A percentile compares a stretch with the other conserved stretches of the same genome.
phyloP scores from a whole-genome alignment of 805 yeast genomes.

The Ogataea angusta region DNA sequence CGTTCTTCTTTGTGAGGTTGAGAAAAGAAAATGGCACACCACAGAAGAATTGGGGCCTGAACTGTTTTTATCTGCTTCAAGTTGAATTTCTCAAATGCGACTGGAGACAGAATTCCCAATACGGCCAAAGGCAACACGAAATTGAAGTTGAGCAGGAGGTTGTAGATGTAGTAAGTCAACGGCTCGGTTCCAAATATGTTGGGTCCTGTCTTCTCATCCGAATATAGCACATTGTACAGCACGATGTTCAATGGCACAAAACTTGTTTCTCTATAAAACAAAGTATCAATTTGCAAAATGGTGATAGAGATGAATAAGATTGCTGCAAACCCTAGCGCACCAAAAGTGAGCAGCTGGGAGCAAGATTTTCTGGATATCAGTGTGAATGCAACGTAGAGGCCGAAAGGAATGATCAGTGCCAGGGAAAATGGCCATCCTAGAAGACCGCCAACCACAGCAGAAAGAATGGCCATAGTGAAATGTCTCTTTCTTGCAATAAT shows the following conservation, averaged over 20 bases:
- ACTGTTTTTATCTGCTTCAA: constrained; percentile 22
- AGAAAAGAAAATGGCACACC: constrained; percentile 62
- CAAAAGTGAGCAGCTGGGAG: constrained; percentile 12
- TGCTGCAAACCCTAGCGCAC: constrained; percentile 18
- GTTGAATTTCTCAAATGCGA: constrained; percentile 15
- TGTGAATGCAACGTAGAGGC: constrained; percentile 33
- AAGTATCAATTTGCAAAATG: constrained; percentile 49
- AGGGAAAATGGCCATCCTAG: constrained; percentile 91
- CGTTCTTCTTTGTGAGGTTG: constrained; percentile 96
- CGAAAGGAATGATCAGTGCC: constrained; percentile 60
- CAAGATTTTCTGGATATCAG: constrained; percentile 7
- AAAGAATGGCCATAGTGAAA: constrained; percentile 35
- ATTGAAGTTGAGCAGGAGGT: constrained; percentile 75
- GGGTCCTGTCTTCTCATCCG: constrained; percentile 75
- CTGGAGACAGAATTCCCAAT: constrained; percentile 36
- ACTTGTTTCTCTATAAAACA: constrained; percentile 54
- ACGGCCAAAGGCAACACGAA: constrained; percentile 42
- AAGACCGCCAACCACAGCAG: constrained; percentile 64
- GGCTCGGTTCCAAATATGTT: constrained; percentile 89
- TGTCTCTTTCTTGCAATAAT: constrained; percentile 18
- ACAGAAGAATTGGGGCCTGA: constrained; percentile 54
- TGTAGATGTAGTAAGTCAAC: constrained; percentile 62
- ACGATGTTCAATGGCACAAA: constrained; percentile 83
- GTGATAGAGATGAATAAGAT: constrained; percentile 17
- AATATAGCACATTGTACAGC: constrained; percentile 70